Base-by-base conservation (phyloP, 371 early-diverging fungal genomes). In the Mucor mucedo region DNA sequence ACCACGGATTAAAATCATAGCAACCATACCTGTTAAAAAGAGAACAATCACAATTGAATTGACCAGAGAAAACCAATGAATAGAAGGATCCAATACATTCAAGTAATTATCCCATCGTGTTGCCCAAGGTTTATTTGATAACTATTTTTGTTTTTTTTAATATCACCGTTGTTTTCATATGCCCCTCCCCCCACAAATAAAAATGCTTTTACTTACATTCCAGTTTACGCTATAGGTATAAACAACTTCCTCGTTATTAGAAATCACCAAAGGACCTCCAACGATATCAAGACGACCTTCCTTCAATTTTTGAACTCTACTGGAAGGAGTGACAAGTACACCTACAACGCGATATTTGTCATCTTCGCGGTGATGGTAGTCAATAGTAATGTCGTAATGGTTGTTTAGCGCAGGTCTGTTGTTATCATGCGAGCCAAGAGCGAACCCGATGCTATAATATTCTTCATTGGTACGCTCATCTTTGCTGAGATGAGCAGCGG, bases 81-180 rank as follows among this genome's bases (percentile, higher is more conserved):
- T 94, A 64, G 92, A 85, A n/a, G 97, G 90, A 65, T 96, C 94
- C 14, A 84, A 76, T 13, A 90, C 86, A 57, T 90, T 79, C 58
- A 98, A 65, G 72, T 96, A 97, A 64, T 83, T 85, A 77, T 97
- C 97, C 97, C 98, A 97, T 45, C 98, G 89, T 4, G 96, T 96
- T 8, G 92, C 95, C 97, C 97, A 98, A 29, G 91, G 79, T 27
- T 84, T 90, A 6, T 69, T 67, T 1, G 90, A 88, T 29, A 54
- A 45, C 85, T 89, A 60, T 6, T 8, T 28, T 28, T 28, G 0
- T 28, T 9, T 28, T 28, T 21, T 21, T 21, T 21, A 48, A 48
- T 27, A 48, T 28, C 10, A 30, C 27, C 32, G 11, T 30, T 14
- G 10, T 13, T 4, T 11, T 49, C 3, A 49, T 29, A 6, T n/a